Base-by-base conservation (phyloP, 495 filamentous ascomycete species). In the Tuber umbilicatum region DNA sequence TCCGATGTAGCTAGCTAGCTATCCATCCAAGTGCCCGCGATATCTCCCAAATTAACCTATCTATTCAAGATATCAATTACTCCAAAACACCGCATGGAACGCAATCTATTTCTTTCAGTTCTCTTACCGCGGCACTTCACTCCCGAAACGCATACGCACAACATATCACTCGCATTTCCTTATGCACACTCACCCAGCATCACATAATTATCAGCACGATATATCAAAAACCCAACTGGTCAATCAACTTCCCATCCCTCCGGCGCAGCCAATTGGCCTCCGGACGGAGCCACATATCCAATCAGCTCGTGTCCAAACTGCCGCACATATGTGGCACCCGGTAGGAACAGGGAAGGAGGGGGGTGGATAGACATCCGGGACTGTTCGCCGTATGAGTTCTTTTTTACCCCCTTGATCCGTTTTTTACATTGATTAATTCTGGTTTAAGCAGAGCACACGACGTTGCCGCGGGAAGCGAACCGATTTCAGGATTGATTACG, bases 31-130 rank as follows among this genome's bases (percentile, higher is more conserved):
- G n/a, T 64, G 35, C 55, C 27, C 19, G 14, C 55, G 27, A 64
- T 64, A 64, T 64, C 55, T 35, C 55, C 55, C 27, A 2, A 64
- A 64, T 17, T 17, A 35, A 17, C 55, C 2, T 64, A 64, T 64
- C 27, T 35, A 64, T 31, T 35, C 55, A 35, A 27, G 55, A 35
- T 31, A 35, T 64, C 55, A 31, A 35, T 64, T 64, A 17, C 55
- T 35, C 55, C 27, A 35, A 35, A 64, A 35, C 27, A 64, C 5
- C 27, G 27, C 27, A 64, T 64, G 27, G 31, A 19, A 17, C 14
- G 27, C 55, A 64, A n/a, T 64, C 55, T 64, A 64, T 64, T 64
- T 19, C 55, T 35, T 64, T 64, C 55, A 64, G 31, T 64, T 64
- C 55, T 64, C 55, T 64, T 64, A 64, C 27, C 17, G 27, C 55